A percentile compares a stretch with the other conserved stretches of the same genome.
phyloP scores from a whole-genome alignment of 352 stramenopile genomes.

The Plasmopara viticola region DNA sequence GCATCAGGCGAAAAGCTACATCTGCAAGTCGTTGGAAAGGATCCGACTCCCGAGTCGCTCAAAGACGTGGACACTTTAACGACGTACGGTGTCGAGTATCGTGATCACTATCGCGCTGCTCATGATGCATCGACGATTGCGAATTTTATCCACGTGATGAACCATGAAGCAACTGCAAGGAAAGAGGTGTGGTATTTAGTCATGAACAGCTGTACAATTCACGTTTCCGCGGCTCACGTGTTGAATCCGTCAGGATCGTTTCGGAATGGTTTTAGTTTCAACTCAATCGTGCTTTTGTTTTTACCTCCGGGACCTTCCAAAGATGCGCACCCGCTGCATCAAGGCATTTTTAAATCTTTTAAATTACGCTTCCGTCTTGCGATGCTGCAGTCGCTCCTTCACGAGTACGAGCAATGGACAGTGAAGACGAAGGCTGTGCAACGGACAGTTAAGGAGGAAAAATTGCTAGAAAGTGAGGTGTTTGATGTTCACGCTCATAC shows the following conservation, averaged over 20 bases:
- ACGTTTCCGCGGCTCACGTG: constrained; percentile 54
- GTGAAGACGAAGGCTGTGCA: constrained; percentile 2
- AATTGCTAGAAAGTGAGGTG: constrained; percentile 7
- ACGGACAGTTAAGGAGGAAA: constrained; percentile 4
- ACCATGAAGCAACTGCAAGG: constrained; percentile 42
- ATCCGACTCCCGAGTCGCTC: constrained; percentile 28
- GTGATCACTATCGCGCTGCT: constrained; percentile 33
- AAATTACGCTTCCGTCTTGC: constrained; percentile 55
- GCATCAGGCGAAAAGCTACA: constrained; percentile 59
- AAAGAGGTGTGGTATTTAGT: constrained; percentile 69
- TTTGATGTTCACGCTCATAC: constrained; percentile 46
- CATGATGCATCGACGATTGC: constrained; percentile 49
- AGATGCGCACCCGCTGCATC: constrained; percentile 48
- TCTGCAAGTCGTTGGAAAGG: constrained; percentile 51
- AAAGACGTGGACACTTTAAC: constrained; percentile 32
- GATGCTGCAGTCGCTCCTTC: constrained; percentile 44
- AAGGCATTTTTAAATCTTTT: constrained; percentile 49
- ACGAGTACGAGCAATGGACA: constrained; percentile 24
- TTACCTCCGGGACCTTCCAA: constrained; percentile 36
- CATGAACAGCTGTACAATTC: constrained; percentile 54
- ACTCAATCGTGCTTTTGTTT: constrained; percentile 60
- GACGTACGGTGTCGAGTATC: constrained; percentile 38
- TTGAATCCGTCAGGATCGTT: constrained; percentile 54
- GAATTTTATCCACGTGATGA: constrained; percentile 56
- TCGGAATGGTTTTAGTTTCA: constrained; percentile 54